Evolutionary conservation across 2,329 filamentous ascomycete genomes (phyloP).

Genomic region (Penicillium sp.): DNA sequence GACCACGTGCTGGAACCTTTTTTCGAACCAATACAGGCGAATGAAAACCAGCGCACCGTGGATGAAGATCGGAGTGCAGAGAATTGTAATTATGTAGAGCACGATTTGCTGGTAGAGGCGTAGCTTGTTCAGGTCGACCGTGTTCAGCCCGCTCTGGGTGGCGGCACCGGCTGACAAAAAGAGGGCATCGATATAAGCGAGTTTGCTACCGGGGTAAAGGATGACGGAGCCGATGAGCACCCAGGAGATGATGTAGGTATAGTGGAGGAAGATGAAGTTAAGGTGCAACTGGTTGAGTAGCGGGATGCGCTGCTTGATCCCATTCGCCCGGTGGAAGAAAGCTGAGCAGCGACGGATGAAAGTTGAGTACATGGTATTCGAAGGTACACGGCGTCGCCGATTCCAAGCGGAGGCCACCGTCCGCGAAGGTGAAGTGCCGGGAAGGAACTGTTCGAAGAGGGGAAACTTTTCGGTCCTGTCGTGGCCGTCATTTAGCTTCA

Average conservation of each 20-base stretch:
- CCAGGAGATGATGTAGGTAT: conserved; percentile 76
- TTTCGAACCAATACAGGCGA: conserved; percentile 97
- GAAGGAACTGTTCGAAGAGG: conserved; percentile 10
- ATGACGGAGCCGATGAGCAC: conserved; percentile 73
- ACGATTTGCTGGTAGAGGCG: conserved; percentile 72
- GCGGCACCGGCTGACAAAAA: conserved; percentile 83
- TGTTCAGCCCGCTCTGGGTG: conserved; percentile 92
- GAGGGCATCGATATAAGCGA: conserved; percentile 81
- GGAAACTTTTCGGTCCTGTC: conserved; percentile 20
- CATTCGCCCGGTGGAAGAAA: conserved; percentile 18
- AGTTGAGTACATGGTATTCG: conserved; percentile 31
- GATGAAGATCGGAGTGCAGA: conserved; percentile 80
- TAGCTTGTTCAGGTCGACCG: conserved; percentile 63
- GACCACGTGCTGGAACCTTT: conserved; percentile 83
- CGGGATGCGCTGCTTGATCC: conserved; percentile 37
- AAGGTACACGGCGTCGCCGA: conserved; percentile 14
- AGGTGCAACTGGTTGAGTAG: conserved; percentile 37
- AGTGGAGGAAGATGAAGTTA: conserved; percentile 49
- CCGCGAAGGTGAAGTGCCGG: conserved; percentile 7
- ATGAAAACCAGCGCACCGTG: conserved; percentile 86
- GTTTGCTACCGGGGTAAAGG: conserved; percentile 63
- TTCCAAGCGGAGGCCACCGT: conserved; percentile 11
- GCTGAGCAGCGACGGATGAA: conserved; percentile 20
- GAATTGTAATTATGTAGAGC: conserved; percentile 68
- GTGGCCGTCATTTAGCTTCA: neutral